Evolutionary conservation across 2,329 filamentous ascomycete species (phyloP), one percentile per base, ranked within the genome.

Genomic region (Cladorrhinum sp.): DNA sequence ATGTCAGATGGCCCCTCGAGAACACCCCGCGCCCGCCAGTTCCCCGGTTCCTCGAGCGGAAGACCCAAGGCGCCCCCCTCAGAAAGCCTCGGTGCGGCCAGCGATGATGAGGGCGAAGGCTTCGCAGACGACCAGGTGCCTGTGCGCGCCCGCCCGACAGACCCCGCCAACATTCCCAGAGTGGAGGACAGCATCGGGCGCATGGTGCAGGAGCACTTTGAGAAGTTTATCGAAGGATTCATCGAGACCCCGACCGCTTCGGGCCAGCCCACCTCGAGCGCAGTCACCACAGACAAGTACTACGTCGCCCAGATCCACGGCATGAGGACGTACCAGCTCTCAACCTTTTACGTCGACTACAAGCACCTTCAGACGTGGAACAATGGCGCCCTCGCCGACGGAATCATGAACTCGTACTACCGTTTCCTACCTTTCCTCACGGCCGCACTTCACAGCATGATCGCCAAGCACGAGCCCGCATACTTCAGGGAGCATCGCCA

Each of bases 401-500:
- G 92, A 55, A 89, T 98, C 64, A 89, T 92, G 66, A 88, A 87
- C 68, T 90, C 96, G 71, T 98, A 97, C 79, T 98, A 97, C 75
- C 91, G 95, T 67, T 96, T 96, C 73, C 82, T 96, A 23, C 95
- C 95, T 2, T 99, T 95, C 74, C 85, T 99, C 70, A 92, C 90
- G 22, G 86, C 90, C 65, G 93, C 89, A 24, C 80, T 99, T 49
- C 92, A 99, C 77, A 96, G 92, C 70, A 86, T 96, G 76, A 96
- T 99, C 68, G 89, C 91, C 67, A 96, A 96, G 77, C 89, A 97
- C 77, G 93, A 97, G 74, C 91, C 95, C 4, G 84, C 90, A 72
- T 99, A 98, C 78, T 98, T 96, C 78, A 85, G 91, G 68, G 90
- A 96, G 71, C 93, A 98, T 78, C 86, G 92, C 56, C 92, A 96